These are phyloP conservation scores for Didymella pomorum DNA, from an alignment of 2,329 filamentous ascomycete species.

Conservation along the genomic window DNA sequence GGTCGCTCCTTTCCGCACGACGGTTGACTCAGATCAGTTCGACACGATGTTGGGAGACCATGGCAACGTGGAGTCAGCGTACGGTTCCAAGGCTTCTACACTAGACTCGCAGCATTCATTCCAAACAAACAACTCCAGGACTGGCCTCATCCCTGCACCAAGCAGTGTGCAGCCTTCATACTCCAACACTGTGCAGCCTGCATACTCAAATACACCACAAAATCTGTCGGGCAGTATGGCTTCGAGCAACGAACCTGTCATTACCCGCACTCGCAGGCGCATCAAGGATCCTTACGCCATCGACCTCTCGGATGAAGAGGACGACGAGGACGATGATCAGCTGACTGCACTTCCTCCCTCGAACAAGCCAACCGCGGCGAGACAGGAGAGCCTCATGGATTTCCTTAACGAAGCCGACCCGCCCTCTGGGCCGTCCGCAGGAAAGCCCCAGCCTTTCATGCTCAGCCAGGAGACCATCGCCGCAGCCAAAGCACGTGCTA, in stretches of 20 bases:
- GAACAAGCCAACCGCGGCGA: slow-evolving; percentile 23
- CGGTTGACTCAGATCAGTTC: slow-evolving; percentile 86
- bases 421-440: slow-evolving; percentile 58
- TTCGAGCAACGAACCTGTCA: slow-evolving; percentile 58
- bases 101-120: slow-evolving; percentile 53
- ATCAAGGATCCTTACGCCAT: slow-evolving; percentile 94
- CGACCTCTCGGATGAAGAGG: slow-evolving; percentile 62
- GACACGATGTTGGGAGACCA: slow-evolving; percentile 47
- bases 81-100: slow-evolving; percentile 47
- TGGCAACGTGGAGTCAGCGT: slow-evolving; percentile 45
- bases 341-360: slow-evolving; percentile 56
- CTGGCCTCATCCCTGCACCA: slow-evolving; percentile 65
- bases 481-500: slow-evolving; percentile 42
- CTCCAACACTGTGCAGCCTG: slow-evolving; percentile 48
- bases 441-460: slow-evolving; percentile 45
- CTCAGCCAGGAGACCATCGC: slow-evolving; percentile 44
- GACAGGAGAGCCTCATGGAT: slow-evolving; percentile 71
- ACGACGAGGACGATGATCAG: slow-evolving; percentile 57
- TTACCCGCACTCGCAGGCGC: slow-evolving; percentile 77
- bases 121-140: slow-evolving; percentile 77
- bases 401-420: slow-evolving; percentile 76
- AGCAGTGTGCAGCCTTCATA: slow-evolving; percentile 48
- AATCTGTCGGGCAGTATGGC: slow-evolving; percentile 46
- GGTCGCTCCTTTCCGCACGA: slow-evolving; percentile 85
- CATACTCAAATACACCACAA: slow-evolving; percentile 48